Evolutionary conservation across 768 basidiomycete genomes (phyloP).

Genomic region (Auricularia heimuer): DNA sequence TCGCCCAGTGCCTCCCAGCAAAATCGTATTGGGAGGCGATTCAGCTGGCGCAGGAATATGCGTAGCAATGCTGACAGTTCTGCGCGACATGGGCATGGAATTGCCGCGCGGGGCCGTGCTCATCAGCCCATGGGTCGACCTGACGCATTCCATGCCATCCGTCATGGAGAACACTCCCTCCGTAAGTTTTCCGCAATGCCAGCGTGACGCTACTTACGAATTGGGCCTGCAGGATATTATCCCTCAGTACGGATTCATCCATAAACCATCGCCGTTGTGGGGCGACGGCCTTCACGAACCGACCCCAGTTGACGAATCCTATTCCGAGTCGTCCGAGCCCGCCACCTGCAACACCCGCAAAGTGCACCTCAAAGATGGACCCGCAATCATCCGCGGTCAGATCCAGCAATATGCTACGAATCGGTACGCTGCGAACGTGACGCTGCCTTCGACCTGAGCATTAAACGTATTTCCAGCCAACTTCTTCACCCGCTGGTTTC

Average conservation of each 20-base stretch:
- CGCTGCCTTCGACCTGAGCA: no score
- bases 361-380: conserved; percentile 32
- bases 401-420: conserved; percentile 85
- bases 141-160: conserved; percentile 91
- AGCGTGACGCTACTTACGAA: not conserved
- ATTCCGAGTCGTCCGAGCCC: not conserved
- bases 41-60: conserved; percentile 88
- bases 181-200: conserved; percentile 28
- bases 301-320: not conserved
- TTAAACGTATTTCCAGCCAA: conserved; percentile 27
- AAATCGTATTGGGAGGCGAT: conserved; percentile 82
- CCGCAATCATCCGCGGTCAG: conserved; percentile 38
- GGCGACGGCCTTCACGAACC: conserved; percentile 12
- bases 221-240: conserved; percentile 55
- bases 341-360: conserved; percentile 36
- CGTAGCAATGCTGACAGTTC: conserved; percentile 72
- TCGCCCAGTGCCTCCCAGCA: conserved; percentile 64
- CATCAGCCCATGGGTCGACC: conserved; percentile 88
- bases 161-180: conserved; percentile 76
- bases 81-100: conserved; percentile 77
- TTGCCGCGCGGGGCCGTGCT: conserved; percentile 82
- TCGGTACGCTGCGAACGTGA: conserved; percentile 31
- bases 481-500: conserved; percentile 68
- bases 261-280: conserved; percentile 62
- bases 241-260: conserved; percentile 64